A percentile compares a stretch with the other conserved stretches of the same genome.
These are phyloP conservation scores for Coleophoma crateriformis DNA, from an alignment of 2,329 filamentous ascomycete genomes.

Conservation along the genomic window DNA sequence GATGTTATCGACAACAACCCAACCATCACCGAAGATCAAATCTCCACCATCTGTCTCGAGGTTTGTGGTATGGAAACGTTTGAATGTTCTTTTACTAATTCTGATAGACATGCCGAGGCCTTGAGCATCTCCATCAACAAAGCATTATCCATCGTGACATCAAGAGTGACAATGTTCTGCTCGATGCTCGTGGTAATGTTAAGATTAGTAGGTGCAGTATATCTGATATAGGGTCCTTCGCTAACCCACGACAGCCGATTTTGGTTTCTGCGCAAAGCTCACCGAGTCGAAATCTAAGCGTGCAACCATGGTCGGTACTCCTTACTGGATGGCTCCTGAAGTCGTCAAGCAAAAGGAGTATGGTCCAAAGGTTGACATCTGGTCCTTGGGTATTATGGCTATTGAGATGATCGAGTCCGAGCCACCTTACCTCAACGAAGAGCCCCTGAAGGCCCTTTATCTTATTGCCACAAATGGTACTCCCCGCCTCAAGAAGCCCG, in stretches of 20 bases:
- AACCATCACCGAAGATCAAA: conserved; percentile 91
- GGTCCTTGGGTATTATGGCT: conserved; percentile 98
- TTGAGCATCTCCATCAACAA: conserved; percentile 90
- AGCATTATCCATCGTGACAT: conserved; percentile 99
- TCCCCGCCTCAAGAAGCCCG: conserved; percentile 93
- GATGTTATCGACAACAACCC: conserved; percentile 99
- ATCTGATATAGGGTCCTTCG: background rate
- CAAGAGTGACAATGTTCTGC: conserved; percentile 96
- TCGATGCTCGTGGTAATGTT: conserved; percentile 91
- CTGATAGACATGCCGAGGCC: conserved; percentile 81
- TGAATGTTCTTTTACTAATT: background rate
- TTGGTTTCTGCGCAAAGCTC: conserved; percentile 97
- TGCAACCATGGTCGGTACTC: conserved; percentile 97
- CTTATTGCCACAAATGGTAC: conserved; percentile 98
- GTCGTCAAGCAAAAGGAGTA: conserved; percentile 99
- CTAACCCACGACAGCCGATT: conserved; percentile 69
- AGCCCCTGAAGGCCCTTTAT: conserved; percentile 94
- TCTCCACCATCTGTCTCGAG: conserved; percentile 94
- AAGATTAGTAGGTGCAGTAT: conserved; percentile 75
- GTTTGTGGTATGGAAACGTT: conserved; percentile 44
- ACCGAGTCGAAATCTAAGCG: conserved; percentile 96
- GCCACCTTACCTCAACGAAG: conserved; percentile 95
- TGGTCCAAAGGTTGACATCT: conserved; percentile 96
- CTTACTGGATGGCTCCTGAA: conserved; percentile 99
- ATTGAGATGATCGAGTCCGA: conserved; percentile 99